These are phyloP conservation scores for Lasiosphaeris hirsuta DNA, from an alignment of 495 filamentous ascomycete genomes.

Conservation along the genomic window DNA sequence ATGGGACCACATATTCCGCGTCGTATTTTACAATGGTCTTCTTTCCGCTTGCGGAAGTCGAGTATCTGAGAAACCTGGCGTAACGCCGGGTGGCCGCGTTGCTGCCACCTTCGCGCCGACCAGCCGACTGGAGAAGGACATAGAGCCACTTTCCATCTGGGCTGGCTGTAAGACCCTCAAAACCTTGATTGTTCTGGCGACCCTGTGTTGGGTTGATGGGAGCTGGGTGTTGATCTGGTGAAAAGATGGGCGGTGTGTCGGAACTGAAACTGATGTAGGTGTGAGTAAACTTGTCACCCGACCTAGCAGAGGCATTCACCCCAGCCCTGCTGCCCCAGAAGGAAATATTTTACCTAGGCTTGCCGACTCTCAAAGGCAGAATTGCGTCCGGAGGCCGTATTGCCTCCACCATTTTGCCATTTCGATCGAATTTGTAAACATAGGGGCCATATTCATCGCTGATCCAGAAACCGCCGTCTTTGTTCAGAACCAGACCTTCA, in stretches of 20 bases:
- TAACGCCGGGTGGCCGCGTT: constrained; percentile 42
- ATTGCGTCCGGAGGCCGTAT: constrained; percentile 66
- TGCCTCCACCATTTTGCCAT: constrained; percentile 60
- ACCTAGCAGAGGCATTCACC: too few species aligned
- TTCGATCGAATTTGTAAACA: constrained; percentile 58
- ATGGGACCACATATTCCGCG: constrained; percentile 65
- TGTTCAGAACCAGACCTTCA: constrained; percentile 66
- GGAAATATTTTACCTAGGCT: constrained; percentile 9
- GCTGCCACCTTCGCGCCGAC: constrained; percentile 57
- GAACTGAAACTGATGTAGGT: constrained; percentile 26
- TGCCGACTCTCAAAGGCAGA: constrained; percentile 62
- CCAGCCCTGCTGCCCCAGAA: too few species aligned
- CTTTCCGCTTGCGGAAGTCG: constrained; percentile 32
- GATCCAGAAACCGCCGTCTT: constrained; percentile 69
- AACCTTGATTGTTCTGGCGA: constrained; percentile 68
- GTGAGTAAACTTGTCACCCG: too few species aligned
- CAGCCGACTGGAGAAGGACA: constrained; percentile 64
- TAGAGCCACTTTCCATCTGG: constrained; percentile 64
- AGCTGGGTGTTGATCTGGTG: constrained; percentile 33
- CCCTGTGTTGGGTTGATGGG: constrained; percentile 59
- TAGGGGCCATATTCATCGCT: constrained; percentile 80
- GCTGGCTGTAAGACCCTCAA: constrained; percentile 68
- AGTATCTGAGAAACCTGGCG: constrained; percentile 63
- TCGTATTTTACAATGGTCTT: constrained; percentile 36
- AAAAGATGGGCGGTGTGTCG: constrained; percentile 59